Evolutionary conservation across 2,329 filamentous ascomycete genomes (phyloP), one percentile per base, ranked within the genome.

Genomic region (Fusarium musae): DNA sequence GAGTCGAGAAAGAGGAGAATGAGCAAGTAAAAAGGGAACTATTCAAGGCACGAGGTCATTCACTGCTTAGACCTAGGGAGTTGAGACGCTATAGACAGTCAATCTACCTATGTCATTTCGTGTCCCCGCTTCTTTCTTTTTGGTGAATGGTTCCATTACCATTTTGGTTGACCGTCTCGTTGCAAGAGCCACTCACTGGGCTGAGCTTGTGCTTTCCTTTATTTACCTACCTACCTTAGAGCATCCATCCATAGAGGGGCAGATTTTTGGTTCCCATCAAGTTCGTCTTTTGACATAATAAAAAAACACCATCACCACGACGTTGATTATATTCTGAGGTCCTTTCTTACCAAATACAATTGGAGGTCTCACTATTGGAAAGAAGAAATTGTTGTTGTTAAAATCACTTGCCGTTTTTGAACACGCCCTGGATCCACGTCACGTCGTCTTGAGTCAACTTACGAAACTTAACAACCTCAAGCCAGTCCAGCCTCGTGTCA

Each of bases 201-300:
- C 66, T 65, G 44, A 66, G 50, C 30, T 37, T 58, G 43, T 34
- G 30, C 54, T 58, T 58, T 47, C 56, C 63, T 68, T 54, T 63
- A 23, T 23, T 23, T 23, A 23, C 23, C 23, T 23, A 23, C 23
- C 23, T 23, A 40, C 68, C 71, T 36, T 17, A 64, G 70, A 63
- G 67, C 70, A 67, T 74, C 61, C 70, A 67, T 74, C 61, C 53
- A 71, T 49, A 58, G 71, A 74, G 67, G 71, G 71, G 71, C 57
- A 43, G 62, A 37, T 63, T 70, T 70, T 66, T 70, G 68, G 53
- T 49, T 73, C 69, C 57, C 36, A 53, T 72, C 63, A 59, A 69
- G 62, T 62, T 57, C 43, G 61, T 50, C 53, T 66, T 69, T 66
- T 74, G 67, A 62, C 71, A 58, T 56, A 59, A 52, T 58, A 42